Percentiles rank a stretch among this genome's conserved stretches.
phyloP scores from a whole-genome alignment of 306 rosid genomes.

The Glycine latifolia region DNA sequence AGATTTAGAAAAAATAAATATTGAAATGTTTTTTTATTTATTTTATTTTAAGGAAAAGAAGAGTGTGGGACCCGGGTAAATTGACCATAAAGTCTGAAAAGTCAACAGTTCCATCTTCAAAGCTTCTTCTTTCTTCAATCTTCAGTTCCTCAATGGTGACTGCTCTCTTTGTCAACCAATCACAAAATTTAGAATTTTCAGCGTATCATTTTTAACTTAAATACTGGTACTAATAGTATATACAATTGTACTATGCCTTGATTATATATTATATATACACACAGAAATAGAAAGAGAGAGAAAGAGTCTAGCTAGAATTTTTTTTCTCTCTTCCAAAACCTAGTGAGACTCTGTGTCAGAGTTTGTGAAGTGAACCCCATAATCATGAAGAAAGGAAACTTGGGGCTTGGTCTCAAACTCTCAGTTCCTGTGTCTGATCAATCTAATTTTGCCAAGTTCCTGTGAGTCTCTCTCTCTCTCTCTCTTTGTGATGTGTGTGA shows the following conservation, averaged over 20 bases:
- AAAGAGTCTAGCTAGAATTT: background rate
- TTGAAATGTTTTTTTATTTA: background rate
- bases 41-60: background rate
- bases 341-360: slow-evolving; percentile 25
- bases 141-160: slow-evolving; percentile 49
- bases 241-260: slow-evolving; percentile 1
- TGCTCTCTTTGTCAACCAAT: slow-evolving; percentile 55
- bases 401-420: slow-evolving; percentile 72
- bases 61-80: background rate
- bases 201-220: background rate
- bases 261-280: background rate
- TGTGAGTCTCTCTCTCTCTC: slow-evolving; percentile 62
- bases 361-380: slow-evolving; percentile 10
- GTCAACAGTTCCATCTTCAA: slow-evolving; percentile 50
- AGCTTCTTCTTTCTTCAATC: slow-evolving; percentile 17
- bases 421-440: slow-evolving; percentile 78
- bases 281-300: background rate
- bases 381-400: slow-evolving; percentile 75
- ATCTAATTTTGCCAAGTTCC: slow-evolving; percentile 67
- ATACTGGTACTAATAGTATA: background rate
- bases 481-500: slow-evolving; percentile 30
- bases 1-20: background rate
- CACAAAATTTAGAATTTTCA: slow-evolving; percentile 30
- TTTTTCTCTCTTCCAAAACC: slow-evolving; percentile 19
- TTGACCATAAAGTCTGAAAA: slow-evolving; percentile 37